phyloP scores from a whole-genome alignment of 2,329 filamentous ascomycete species.

The Lachnellula hyalina region DNA sequence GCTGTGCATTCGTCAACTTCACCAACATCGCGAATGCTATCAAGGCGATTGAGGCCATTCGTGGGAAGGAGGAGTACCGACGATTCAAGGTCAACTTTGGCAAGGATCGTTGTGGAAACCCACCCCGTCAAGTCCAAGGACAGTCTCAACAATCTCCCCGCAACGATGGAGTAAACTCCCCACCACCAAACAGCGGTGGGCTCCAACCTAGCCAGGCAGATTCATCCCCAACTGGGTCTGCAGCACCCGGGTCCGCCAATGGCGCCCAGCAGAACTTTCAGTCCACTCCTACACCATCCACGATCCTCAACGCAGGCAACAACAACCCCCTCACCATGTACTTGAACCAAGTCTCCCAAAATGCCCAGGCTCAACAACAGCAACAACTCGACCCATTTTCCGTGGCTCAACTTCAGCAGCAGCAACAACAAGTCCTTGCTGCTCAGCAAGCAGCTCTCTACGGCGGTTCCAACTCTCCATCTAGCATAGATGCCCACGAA shows the following conservation, averaged over 20 bases:
- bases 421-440: slow-evolving; percentile 65
- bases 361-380: slow-evolving; percentile 64
- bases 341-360: slow-evolving; percentile 73
- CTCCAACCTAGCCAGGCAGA: slow-evolving; percentile 30
- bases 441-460: slow-evolving; percentile 79
- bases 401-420: slow-evolving; percentile 44
- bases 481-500: slow-evolving; percentile 52
- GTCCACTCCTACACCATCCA: slow-evolving; percentile 58
- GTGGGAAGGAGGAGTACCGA: slow-evolving; percentile 92
- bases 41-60: slow-evolving; percentile 95
- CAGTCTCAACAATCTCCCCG: slow-evolving; percentile 58
- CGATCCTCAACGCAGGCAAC: slow-evolving; percentile 70
- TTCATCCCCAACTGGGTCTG: slow-evolving; percentile 31
- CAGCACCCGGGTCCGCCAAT: slow-evolving; percentile 45
- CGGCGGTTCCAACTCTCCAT: slow-evolving; percentile 60
- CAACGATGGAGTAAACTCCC: slow-evolving; percentile 54
- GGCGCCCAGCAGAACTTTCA: slow-evolving; percentile 46
- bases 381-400: slow-evolving; percentile 40
- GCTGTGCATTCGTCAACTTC: slow-evolving; percentile 98
- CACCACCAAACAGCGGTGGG: slow-evolving; percentile 38
- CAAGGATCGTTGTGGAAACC: slow-evolving; percentile 96
- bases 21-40: slow-evolving; percentile 99
- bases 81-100: slow-evolving; percentile 99
- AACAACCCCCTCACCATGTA: slow-evolving; percentile 94
- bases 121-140: slow-evolving; percentile 71